A percentile compares a stretch with the other conserved stretches of the same genome.
These are phyloP conservation scores for Cercis canadensis DNA, from an alignment of 306 rosid species.

Conservation along the genomic window DNA sequence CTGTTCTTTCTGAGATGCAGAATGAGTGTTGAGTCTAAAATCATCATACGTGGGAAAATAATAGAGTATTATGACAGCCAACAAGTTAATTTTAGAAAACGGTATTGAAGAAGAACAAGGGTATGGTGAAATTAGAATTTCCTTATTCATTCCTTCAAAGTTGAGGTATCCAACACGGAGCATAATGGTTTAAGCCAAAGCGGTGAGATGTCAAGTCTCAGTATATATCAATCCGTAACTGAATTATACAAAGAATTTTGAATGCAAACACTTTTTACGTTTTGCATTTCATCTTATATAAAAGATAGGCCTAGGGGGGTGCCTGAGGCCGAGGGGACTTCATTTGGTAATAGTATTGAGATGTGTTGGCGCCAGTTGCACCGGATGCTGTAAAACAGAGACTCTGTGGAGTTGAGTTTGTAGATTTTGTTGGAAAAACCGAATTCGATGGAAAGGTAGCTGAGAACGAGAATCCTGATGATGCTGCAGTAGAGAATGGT, in stretches of 20 bases:
- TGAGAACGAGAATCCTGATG: slow-evolving; percentile 99
- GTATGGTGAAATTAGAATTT: slow-evolving; percentile 32
- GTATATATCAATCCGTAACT: slow-evolving; percentile 47
- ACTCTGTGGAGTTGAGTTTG: slow-evolving; percentile 51
- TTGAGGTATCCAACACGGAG: slow-evolving; percentile 12
- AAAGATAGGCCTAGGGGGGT: slow-evolving; percentile 50
- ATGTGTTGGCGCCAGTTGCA: slow-evolving; percentile 46
- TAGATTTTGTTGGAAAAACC: slow-evolving; percentile 51
- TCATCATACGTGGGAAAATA: slow-evolving; percentile 1
- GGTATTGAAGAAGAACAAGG: slow-evolving; percentile 4
- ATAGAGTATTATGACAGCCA: background rate
- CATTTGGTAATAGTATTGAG: slow-evolving; percentile 58
- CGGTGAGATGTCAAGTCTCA: too few species aligned
- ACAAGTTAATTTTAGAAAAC: slow-evolving; percentile 1
- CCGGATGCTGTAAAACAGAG: slow-evolving; percentile 63
- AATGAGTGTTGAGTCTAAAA: background rate
- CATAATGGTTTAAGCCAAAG: slow-evolving; percentile 36
- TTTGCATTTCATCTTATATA: slow-evolving; percentile 15
- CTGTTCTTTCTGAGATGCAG: background rate
- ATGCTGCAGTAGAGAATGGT: slow-evolving; percentile 96
- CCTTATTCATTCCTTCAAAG: background rate
- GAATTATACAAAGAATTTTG: slow-evolving; percentile 51
- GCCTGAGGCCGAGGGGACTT: slow-evolving; percentile 53
- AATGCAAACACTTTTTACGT: slow-evolving; percentile 29
- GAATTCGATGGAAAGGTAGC: slow-evolving; percentile 68